Evolutionary conservation across 371 early-diverging fungal genomes (phyloP).

Genomic region (Sporodiniella umbellata): DNA sequence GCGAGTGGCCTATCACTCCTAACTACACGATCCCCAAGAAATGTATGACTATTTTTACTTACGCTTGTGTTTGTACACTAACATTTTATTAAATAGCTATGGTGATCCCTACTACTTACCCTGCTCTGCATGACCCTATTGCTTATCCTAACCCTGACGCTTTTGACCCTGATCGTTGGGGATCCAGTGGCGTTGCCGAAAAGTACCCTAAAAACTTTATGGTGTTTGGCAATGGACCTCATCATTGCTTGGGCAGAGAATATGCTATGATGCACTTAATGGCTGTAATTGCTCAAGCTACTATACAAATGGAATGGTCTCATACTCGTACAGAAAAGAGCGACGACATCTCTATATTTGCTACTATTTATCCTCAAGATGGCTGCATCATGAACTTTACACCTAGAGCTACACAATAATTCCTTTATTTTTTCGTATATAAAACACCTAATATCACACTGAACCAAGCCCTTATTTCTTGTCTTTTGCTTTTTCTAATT

Average conservation of each 20-base stretch:
- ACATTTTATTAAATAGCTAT: slow-evolving; percentile 17
- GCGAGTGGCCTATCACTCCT: slow-evolving; percentile 40
- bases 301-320: slow-evolving; percentile 29
- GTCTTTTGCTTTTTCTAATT: too few species aligned
- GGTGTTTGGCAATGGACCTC: slow-evolving; percentile 38
- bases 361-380: slow-evolving; percentile 54
- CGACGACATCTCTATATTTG: slow-evolving; percentile 52
- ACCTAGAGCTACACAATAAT: slow-evolving; percentile 16
- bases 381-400: slow-evolving; percentile 51
- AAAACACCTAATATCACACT: too few species aligned
- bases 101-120: slow-evolving; percentile 40
- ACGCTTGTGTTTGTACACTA: too few species aligned
- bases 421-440: too few species aligned
- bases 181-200: slow-evolving; percentile 30
- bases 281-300: slow-evolving; percentile 29
- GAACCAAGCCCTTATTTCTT: too few species aligned
- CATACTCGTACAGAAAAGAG: slow-evolving; percentile 40
- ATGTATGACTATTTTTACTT: slow-evolving; percentile 13
- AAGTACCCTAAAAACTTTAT: slow-evolving; percentile 38
- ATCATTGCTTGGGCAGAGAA: slow-evolving; percentile 39
- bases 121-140: slow-evolving; percentile 36
- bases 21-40: slow-evolving; percentile 45
- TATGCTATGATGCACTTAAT: slow-evolving; percentile 38
- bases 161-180: slow-evolving; percentile 42
- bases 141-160: slow-evolving; percentile 36